Base-by-base conservation (phyloP, 169 alveolate species). In the Cryptosporidium viatorum region DNA sequence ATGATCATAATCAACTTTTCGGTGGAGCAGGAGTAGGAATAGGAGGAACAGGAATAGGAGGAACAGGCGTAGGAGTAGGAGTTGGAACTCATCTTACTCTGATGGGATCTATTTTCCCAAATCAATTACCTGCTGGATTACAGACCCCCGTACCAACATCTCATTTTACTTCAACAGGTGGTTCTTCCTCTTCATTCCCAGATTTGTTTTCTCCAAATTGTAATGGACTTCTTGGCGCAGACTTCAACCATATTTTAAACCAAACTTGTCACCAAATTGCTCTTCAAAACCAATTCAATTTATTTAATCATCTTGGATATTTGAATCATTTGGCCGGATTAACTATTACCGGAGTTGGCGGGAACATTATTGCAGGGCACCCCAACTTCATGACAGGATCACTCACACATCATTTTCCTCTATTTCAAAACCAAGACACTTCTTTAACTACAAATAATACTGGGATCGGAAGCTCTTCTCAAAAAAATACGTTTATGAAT, bases 201-300 rank as follows among this genome's bases (percentile, higher is more conserved):
- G 85, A 71, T 71, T 14, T 55, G 12, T 21, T 55, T 2, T 51
- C 70, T 14, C 5, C 51, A 8, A 37, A 29, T 7, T 43, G 41
- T 69, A 69, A 43, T 10, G 70, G 69, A 31, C 26, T 48, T 33
- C 10, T 50, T 26, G 31, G 39, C 5, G 29, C 52, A 31, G 85
- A 71, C 7, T 14, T 71, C 0, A 31, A 71, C 14, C 2, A 29
- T 33, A 10, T 51, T 51, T 14, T 51, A 8, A 71, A 21, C 0
- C 85, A 71, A 31, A 31, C 85, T 18, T 71, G 33, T n/a, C 70
- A 71, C 14, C 85, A 55, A 29, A 33, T 71, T 29, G 71, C 71
- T 21, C 43, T 43, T 55, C 85, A 48, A 31, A 71, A 71, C 51
- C 85, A 71, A n/a, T 48, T 71, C 43, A 43, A 52, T 9, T 51